Base-by-base conservation (phyloP, 345 rosid species). In the Populus euphratica region DNA sequence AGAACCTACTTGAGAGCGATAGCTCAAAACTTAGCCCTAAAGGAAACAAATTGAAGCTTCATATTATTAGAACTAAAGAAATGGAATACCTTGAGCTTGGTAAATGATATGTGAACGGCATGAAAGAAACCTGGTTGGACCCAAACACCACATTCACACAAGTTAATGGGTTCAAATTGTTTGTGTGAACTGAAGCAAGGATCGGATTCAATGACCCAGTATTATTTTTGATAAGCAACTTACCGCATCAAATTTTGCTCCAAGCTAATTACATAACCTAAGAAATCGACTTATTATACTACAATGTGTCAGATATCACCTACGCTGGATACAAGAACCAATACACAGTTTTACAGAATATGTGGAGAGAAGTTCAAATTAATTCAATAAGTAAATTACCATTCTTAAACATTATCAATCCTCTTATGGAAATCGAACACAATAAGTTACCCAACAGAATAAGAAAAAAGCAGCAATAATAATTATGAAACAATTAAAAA, bases 391-490 rank as follows among this genome's bases (percentile, higher is more conserved):
- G 31, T 14, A 23, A n/a, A 13, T n/a, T 63, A 62, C 33, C 67
- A 63, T 23, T 12, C 67, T 63, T 63, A 25, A 27, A 27, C 36
- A 63, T n/a, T 12, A 25, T n/a, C 16, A n/a, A 63, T 13, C 70
- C 54, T 36, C 52, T 8, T 54, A 64, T 6, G 23, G 41, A 35
- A 20, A 69, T 65, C 47, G 3, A 59, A 78, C 13, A 67, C 38
- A 18, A 13, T 6, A 70, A 20, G 49, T 59, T 20, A 47, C 18
- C 44, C 44, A 44, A 35, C 36, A 80, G 5, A 36, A 54, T 14
- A 62, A 31, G 67, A 73, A 63, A 72, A 77, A 33, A 73, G 31
- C n/a, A 61, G 43, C 25, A 39, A 67, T 70, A 47, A 41, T 29
- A n/a, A 63, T 29, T 14, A 61, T 5, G 27, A 76, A 70, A 59